phyloP scores from a whole-genome alignment of 768 basidiomycete species.

The Podaxis sp. region DNA sequence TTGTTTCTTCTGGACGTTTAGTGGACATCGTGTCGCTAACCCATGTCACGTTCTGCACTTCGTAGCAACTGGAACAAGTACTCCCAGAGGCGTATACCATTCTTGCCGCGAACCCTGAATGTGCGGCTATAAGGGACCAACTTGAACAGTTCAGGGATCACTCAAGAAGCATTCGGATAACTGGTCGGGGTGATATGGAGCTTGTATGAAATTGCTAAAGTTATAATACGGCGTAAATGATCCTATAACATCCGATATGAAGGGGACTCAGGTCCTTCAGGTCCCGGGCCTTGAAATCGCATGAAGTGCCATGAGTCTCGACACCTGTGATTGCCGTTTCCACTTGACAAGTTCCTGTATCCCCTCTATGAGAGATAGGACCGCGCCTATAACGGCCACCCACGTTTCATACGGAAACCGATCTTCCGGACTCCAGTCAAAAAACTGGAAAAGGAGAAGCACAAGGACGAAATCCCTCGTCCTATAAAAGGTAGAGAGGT shows the following conservation, averaged over 20 bases:
- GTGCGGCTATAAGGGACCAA: constrained; percentile 37
- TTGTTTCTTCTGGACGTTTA: constrained; percentile 13
- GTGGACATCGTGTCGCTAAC: not conserved
- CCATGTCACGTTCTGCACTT: not conserved
- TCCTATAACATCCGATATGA: not conserved
- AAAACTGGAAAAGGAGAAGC: not conserved
- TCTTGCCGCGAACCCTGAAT: constrained; percentile 52
- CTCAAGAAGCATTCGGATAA: not conserved
- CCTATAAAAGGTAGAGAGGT: not conserved
- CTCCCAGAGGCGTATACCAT: constrained; percentile 57
- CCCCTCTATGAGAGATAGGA: not conserved
- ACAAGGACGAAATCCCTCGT: not conserved
- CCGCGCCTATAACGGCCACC: not conserved
- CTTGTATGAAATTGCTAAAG: not conserved
- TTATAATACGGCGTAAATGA: not conserved
- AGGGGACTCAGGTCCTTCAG: not conserved
- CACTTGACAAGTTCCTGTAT: not conserved
- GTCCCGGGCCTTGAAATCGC: not conserved
- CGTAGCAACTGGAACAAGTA: constrained; percentile 45
- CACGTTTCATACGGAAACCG: not conserved
- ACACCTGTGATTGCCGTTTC: not conserved
- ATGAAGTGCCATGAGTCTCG: not conserved
- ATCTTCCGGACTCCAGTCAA: not conserved
- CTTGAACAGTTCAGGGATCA: constrained; percentile 26
- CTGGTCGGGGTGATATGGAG: not conserved